These are phyloP conservation scores for Kuraishia piskuri DNA, from an alignment of 805 yeast species.

Conservation along the genomic window DNA sequence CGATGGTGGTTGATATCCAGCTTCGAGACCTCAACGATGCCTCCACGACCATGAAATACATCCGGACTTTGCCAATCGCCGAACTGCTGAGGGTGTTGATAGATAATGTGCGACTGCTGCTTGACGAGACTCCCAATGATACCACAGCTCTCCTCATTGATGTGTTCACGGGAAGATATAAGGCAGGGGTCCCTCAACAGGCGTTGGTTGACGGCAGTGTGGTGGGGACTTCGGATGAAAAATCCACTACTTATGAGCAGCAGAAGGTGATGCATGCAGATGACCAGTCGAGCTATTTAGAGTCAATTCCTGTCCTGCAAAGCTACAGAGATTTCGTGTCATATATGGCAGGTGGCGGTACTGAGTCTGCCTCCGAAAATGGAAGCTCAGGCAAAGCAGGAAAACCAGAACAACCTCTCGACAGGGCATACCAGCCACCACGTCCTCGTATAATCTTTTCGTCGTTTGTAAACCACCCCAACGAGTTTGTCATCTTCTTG, in stretches of 20 bases:
- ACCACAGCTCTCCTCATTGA: conserved; percentile 78
- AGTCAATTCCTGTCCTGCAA: conserved; percentile 26
- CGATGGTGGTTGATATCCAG: conserved; percentile 66
- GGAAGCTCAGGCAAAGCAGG: conserved; percentile 2
- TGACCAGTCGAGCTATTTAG: not conserved
- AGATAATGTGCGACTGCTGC: conserved; percentile 44
- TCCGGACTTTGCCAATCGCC: conserved; percentile 61
- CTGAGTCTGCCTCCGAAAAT: not conserved
- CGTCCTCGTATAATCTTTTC: conserved; percentile 81
- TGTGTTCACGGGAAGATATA: conserved; percentile 81
- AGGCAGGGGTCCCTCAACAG: conserved; percentile 27
- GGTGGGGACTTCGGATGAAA: not conserved
- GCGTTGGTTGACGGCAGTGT: conserved; percentile 8
- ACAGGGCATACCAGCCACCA: conserved; percentile 84
- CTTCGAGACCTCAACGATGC: conserved; percentile 58
- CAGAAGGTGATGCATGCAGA: not conserved
- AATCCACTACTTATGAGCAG: conserved; percentile 1
- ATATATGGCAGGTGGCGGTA: conserved; percentile 26
- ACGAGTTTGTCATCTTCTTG: conserved; percentile 82
- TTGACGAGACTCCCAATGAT: conserved; percentile 66
- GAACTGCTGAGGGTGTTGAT: conserved; percentile 64
- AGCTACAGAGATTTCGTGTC: conserved; percentile 51
- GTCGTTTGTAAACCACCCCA: conserved; percentile 76
- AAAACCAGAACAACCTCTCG: conserved; percentile 12
- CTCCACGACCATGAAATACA: conserved; percentile 50